Conservation (phyloP, 225 moss, liverwort and hornwort species). For the Takakia lepidozioides region DNA sequence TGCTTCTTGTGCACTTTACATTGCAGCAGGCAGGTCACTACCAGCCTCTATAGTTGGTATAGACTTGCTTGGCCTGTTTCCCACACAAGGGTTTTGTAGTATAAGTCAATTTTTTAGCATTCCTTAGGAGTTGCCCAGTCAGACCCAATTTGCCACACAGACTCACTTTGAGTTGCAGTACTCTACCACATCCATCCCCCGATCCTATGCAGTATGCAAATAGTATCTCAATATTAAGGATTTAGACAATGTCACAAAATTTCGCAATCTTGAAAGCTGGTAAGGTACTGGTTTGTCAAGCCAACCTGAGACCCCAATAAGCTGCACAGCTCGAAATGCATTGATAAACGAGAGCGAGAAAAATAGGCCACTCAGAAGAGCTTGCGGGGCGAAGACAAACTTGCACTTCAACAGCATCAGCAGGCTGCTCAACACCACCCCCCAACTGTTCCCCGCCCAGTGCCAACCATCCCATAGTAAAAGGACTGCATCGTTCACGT, state of each 20-base stretch:
- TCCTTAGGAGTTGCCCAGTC: too few relatives aligned
- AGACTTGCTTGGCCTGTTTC: too few relatives aligned
- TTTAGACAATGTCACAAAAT: neutral
- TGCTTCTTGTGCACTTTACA: too few relatives aligned
- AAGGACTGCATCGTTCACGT: too few relatives aligned
- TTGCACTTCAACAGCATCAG: constrained; percentile 9
- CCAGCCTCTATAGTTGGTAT: too few relatives aligned
- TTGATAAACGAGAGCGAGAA: constrained; percentile 22
- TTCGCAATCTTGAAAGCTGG: neutral
- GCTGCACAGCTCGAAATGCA: constrained; percentile 22
- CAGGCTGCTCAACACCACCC: constrained; percentile 29
- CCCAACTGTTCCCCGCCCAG: too few relatives aligned
- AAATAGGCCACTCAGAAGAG: constrained; percentile 27
- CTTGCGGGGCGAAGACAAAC: constrained; percentile 13
- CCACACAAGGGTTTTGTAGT: too few relatives aligned
- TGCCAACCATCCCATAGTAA: too few relatives aligned
- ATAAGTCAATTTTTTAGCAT: too few relatives aligned
- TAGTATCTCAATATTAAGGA: neutral
- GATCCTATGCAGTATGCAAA: neutral
- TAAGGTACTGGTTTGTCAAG: neutral
- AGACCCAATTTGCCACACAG: too few relatives aligned
- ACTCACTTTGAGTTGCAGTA: neutral
- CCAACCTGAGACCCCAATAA: constrained; percentile 32
- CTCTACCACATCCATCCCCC: neutral
- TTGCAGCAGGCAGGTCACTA: too few relatives aligned